Percentiles rank a stretch among this genome's conserved stretches.
Conservation (phyloP, 2,329 filamentous ascomycete species). For the Westerdykella sp. region DNA sequence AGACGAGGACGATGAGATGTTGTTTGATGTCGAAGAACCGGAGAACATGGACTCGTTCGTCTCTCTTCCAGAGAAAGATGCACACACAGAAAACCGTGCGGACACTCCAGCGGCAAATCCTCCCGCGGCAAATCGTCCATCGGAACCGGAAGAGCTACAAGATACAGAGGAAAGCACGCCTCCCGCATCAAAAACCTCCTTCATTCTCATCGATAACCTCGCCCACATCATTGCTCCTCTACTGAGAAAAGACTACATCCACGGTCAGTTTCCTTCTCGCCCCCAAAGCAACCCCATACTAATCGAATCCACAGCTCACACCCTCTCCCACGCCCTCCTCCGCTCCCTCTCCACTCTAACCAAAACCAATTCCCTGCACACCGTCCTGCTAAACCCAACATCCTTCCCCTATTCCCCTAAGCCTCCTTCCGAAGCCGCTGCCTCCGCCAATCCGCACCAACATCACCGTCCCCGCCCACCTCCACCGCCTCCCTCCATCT, state of each 20-base stretch:
- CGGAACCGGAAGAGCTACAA: background rate
- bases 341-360: constrained; percentile 38
- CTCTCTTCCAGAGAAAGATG: background rate
- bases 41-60: background rate
- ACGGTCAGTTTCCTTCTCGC: constrained; percentile 21
- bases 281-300: constrained; percentile 5
- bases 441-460: constrained; percentile 1
- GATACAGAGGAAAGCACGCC: background rate
- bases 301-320: constrained; percentile 32
- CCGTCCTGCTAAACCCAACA: constrained; percentile 33
- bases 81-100: background rate
- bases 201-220: constrained; percentile 40
- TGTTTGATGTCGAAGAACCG: constrained; percentile 22
- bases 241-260: constrained; percentile 33
- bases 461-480: constrained; percentile 2
- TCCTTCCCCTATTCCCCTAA: constrained; percentile 7
- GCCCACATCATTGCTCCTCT: constrained; percentile 34
- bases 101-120: background rate
- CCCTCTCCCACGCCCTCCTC: constrained; percentile 39
- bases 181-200: constrained; percentile 9
- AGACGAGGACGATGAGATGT: constrained; percentile 37
- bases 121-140: background rate
- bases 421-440: constrained; percentile 2
- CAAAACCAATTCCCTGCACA: constrained; percentile 28
- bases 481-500: constrained; percentile 35